Evolutionary conservation across 306 rosid species (phyloP), one percentile per base, ranked within the genome.

Genomic region (Cucumis melo): DNA sequence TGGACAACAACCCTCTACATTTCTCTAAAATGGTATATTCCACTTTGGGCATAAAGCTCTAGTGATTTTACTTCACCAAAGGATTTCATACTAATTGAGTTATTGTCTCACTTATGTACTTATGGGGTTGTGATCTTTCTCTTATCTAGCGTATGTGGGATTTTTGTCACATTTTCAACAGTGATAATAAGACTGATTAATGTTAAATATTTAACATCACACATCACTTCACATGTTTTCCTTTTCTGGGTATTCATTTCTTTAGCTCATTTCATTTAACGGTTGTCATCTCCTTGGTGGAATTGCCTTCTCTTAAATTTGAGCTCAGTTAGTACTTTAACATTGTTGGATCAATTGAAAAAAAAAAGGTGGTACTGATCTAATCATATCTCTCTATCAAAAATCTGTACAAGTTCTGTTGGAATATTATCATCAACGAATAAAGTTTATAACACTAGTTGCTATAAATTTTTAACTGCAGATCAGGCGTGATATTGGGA

Each of bases 401-500:
- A 13, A 71, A 17, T 24, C 11, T 54, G 27, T 24, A 17, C 38
- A 27, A 50, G 56, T 29, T 7, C 9, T 23, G 53, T 48, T 24
- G 60, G 7, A 46, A 27, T 16, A 29, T 7, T 17, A 48, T 27
- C 39, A 27, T 17, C 21, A 16, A 29, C 24, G 58, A 72, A 27
- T 38, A 24, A 15, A 72, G 10, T 50, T 46, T 50, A 57, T 48
- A 60, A 71, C 76, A 29, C 13, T 51, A 10, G 32, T 62, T 60
- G 38, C 62, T 73, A 76, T 80, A 38, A 67, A 60, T 39, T 78
- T 75, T 63, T 81, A 78, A 80, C 80, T 41, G 34, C 96, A 94
- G 99, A 84, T 94, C 80, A 85, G 87, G 81, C 87, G 83, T 77
- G 97, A 93, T 87, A 90, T 86, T 78, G 90, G 92, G 77, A 89